A percentile compares a stretch with the other conserved stretches of the same genome.
Evolutionary conservation across 495 filamentous ascomycete species (phyloP).

Genomic region (Aspergillus homomorphus): DNA sequence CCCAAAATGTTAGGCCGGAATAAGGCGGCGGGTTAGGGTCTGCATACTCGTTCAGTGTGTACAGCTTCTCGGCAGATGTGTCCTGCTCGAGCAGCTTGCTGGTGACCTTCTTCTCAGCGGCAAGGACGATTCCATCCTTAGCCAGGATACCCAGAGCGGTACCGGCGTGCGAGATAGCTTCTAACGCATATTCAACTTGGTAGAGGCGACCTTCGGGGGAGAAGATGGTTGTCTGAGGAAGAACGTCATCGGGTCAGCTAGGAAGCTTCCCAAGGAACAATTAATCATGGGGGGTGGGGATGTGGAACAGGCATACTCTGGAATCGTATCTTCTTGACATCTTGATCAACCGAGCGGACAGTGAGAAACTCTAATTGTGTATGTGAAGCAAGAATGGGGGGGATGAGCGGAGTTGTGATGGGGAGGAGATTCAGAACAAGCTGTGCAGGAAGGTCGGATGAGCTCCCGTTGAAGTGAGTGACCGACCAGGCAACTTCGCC

Average conservation of each 20-base stretch:
- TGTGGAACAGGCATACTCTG: conserved; percentile 61
- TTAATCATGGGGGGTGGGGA: conserved; percentile 9
- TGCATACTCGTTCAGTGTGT: conserved; percentile 93
- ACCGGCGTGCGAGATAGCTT: conserved; percentile 97
- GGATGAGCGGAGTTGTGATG: conserved; percentile 19
- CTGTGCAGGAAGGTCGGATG: conserved; percentile 28
- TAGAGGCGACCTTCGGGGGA: conserved; percentile 97
- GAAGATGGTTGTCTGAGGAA: conserved; percentile 92
- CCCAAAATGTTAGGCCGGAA: conserved; percentile 19
- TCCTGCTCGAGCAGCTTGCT: conserved; percentile 99
- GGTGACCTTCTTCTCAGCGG: conserved; percentile 98
- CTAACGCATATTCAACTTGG: conserved; percentile 98
- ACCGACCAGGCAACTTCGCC: conserved; percentile 44
- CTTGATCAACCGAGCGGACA: conserved; percentile 27
- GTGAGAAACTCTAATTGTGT: conserved; percentile 1
- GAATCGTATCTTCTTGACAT: conserved; percentile 99
- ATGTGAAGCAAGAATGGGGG: conserved; percentile 9
- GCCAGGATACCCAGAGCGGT: conserved; percentile 95
- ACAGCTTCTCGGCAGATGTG: conserved; percentile 98
- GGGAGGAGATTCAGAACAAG: conserved; percentile 26
- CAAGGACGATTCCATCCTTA: conserved; percentile 96
- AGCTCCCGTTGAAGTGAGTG: conserved; percentile 23
- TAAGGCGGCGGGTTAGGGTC: not conserved
- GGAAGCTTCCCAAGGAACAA: conserved; percentile 33
- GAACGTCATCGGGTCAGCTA: conserved; percentile 47